A percentile compares a stretch with the other conserved stretches of the same genome.
Conservation (phyloP, 2,329 filamentous ascomycete species). For the Periconia macrospinosa region DNA sequence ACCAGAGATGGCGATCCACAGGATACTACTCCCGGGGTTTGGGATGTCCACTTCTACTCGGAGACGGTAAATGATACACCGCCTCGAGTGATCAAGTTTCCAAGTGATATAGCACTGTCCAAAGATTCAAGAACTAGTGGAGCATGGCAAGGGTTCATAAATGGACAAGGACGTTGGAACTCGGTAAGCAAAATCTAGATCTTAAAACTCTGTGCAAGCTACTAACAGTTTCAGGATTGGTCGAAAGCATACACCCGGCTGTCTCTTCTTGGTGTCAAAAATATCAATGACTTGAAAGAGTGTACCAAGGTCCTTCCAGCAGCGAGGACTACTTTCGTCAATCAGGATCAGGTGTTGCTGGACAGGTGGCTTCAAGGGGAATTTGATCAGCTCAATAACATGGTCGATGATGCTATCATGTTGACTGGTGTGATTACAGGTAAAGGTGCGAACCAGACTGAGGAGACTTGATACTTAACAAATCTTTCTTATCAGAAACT, state of each 20-base stretch:
- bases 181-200: neutral
- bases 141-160: constrained; percentile 23
- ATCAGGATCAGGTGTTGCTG: constrained; percentile 28
- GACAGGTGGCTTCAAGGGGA: constrained; percentile 37
- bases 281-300: constrained; percentile 56
- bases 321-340: constrained; percentile 22
- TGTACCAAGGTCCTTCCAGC: constrained; percentile 54
- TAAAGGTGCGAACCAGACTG: neutral
- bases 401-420: constrained; percentile 39
- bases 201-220: neutral
- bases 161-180: constrained; percentile 23
- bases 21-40: constrained; percentile 35
- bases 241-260: constrained; percentile 55
- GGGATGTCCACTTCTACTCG: constrained; percentile 37
- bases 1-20: constrained; percentile 24
- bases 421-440: constrained; percentile 25
- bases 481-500: no score
- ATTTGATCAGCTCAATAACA: constrained; percentile 35
- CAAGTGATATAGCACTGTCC: constrained; percentile 31
- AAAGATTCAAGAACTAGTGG: constrained; percentile 25
- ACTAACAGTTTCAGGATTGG: constrained; percentile 32
- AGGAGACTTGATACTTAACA: neutral
- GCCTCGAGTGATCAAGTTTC: constrained; percentile 31
- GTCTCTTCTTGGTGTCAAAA: constrained; percentile 56
- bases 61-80: constrained; percentile 29